Percentiles rank a stretch among this genome's conserved stretches.
These are phyloP conservation scores for Periconia macrospinosa DNA, from an alignment of 2,329 filamentous ascomycete species.

Conservation along the genomic window DNA sequence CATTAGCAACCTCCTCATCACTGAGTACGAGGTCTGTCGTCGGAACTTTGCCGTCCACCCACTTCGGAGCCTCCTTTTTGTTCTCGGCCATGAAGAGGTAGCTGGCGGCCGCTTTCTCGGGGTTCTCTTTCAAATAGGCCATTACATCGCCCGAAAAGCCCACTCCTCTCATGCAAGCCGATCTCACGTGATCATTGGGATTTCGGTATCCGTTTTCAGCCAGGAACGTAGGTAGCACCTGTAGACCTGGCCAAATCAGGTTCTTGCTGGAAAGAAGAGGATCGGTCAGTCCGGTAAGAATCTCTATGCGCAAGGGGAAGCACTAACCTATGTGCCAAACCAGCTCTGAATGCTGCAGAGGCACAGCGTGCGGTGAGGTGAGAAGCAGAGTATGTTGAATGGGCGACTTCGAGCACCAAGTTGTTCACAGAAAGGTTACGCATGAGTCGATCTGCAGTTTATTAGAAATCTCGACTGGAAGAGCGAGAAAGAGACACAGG, in stretches of 20 bases:
- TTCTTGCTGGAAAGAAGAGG: slow-evolving; percentile 5
- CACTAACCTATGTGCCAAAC: slow-evolving; percentile 7
- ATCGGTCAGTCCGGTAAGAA: slow-evolving; percentile 5
- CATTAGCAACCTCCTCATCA: slow-evolving; percentile 1
- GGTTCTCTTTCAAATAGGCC: slow-evolving; percentile 7
- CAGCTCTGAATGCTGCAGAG: slow-evolving; percentile 4
- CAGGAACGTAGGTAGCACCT: slow-evolving; percentile 6
- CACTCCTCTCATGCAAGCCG: slow-evolving; percentile 5
- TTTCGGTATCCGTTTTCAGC: slow-evolving; percentile 6
- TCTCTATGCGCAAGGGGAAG: slow-evolving; percentile 1
- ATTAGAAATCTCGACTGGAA: too few relatives aligned
- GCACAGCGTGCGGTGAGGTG: slow-evolving; percentile 7
- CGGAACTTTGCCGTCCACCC: slow-evolving; percentile 6
- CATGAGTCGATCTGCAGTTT: slow-evolving; percentile 1
- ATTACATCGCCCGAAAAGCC: slow-evolving; percentile 4
- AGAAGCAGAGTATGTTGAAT: slow-evolving; percentile 6
- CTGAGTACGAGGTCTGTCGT: slow-evolving; percentile 6
- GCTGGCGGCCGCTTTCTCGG: slow-evolving; percentile 6
- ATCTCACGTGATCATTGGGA: slow-evolving; percentile 6
- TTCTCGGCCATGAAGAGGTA: slow-evolving; percentile 6
- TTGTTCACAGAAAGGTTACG: slow-evolving; percentile 6
- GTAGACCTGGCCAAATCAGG: slow-evolving; percentile 5
- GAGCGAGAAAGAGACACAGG: neutral
- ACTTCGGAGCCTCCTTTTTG: slow-evolving; percentile 7
- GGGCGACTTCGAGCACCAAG: slow-evolving; percentile 2